Base-by-base conservation (phyloP, 352 stramenopile genomes). In the Phytophthora litchii region DNA sequence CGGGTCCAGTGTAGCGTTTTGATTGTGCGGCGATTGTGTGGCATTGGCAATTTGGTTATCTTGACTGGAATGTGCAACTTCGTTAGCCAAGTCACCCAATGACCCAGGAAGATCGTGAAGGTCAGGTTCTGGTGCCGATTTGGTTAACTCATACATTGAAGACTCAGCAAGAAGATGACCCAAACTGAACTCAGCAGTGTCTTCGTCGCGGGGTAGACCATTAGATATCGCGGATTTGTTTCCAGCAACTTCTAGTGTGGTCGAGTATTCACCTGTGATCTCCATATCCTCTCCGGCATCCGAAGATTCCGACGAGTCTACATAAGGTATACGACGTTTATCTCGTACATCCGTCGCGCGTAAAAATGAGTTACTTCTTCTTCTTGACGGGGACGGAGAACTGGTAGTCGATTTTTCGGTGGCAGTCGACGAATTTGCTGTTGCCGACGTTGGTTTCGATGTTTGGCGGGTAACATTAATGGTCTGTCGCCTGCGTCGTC, bases 271-370 rank as follows among this genome's bases (percentile, higher is more conserved):
- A 3, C 83, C 86, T 1, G 86, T 94, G 48, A 95, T 89, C 25
- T 95, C 86, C 83, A 95, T 95, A 44, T 95, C 86, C 48, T 95
- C 86, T 3, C 79, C 80, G 38, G 80, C 78, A 46, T 91, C 83
- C 0, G 82, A 92, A 9, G 86, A 93, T 17, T 77, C 78, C 0
- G 85, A 94, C 6, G 85, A 94, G 35, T 92, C 85, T 12, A 78
- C 85, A 32, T 89, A 94, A 36, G 82, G 70, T 8, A 56, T 57
- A 16, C 76, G 71, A 41, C 50, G 53, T 75, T 66, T 25, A 58
- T 67, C 42, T 1, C 42, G 23, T 13, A 51, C n/a, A 27, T 76
- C 58, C 0, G 23, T 48, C 1, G 62, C 49, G 23, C 72, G 78
- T 23, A 90, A 61, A 54, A 89, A 92, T 0, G 80, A 82, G 42